Evolutionary conservation across 2,329 filamentous ascomycete genomes (phyloP).

Genomic region (Colletotrichum cuscutae): DNA sequence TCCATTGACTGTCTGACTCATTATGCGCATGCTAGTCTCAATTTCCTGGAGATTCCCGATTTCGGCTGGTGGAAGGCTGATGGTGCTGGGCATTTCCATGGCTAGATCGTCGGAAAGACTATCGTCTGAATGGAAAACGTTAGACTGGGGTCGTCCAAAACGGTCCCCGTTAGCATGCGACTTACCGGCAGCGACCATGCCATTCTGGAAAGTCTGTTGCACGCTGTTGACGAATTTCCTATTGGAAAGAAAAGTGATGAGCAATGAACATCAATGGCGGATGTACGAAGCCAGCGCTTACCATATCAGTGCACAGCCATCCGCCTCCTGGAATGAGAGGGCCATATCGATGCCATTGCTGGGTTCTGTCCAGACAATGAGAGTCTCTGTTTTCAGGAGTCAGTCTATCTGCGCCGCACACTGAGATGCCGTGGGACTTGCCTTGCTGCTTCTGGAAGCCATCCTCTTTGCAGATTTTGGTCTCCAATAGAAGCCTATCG

Average conservation of each 20-base stretch:
- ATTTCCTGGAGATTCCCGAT: constrained; percentile 87
- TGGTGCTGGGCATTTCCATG: constrained; percentile 76
- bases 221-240: constrained; percentile 94
- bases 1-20: constrained; percentile 78
- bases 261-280: neutral
- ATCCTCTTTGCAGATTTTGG: constrained; percentile 91
- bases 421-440: constrained; percentile 51
- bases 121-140: constrained; percentile 70
- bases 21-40: constrained; percentile 83
- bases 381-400: constrained; percentile 74
- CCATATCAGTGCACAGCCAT: constrained; percentile 94
- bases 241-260: constrained; percentile 25
- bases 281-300: constrained; percentile 51
- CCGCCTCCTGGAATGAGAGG: constrained; percentile 95
- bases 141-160: constrained; percentile 36
- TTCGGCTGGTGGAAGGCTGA: constrained; percentile 81
- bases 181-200: constrained; percentile 71
- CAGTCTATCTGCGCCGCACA: constrained; percentile 42
- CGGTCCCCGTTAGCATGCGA: neutral
- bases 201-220: constrained; percentile 76
- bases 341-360: constrained; percentile 92
- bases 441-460: constrained; percentile 98
- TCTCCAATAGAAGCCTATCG: constrained; percentile 84
- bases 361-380: constrained; percentile 97
- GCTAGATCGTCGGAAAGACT: constrained; percentile 86